Evolutionary conservation across 2,329 filamentous ascomycete species (phyloP).

Genomic region (Microthyrium microscopicum): DNA sequence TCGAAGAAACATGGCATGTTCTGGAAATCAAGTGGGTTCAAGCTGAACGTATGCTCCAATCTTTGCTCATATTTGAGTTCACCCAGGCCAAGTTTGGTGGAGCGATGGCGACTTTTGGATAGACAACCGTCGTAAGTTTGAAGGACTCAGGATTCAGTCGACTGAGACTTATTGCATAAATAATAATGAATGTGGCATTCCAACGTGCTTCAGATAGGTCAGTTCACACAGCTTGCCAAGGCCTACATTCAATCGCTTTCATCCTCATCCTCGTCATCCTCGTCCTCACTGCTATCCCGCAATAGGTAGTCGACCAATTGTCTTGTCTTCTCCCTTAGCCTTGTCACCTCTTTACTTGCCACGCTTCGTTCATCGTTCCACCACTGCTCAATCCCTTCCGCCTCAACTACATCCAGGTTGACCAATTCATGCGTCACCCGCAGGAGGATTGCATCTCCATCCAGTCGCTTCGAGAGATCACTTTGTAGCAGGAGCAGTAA

Average conservation of each 20-base stretch:
- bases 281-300: constrained; percentile 47
- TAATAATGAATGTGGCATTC: too few relatives aligned
- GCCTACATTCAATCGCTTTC: constrained; percentile 7
- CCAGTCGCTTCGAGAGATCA: constrained; percentile 51
- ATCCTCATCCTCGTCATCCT: constrained; percentile 24
- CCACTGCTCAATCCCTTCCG: constrained; percentile 79
- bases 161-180: too few relatives aligned
- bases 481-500: constrained; percentile 69
- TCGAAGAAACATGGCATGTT: too few relatives aligned
- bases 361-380: constrained; percentile 61
- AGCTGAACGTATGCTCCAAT: too few relatives aligned
- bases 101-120: too few relatives aligned
- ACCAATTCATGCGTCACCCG: constrained; percentile 74
- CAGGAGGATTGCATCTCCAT: constrained; percentile 52
- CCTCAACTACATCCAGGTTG: constrained; percentile 67
- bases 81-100: too few relatives aligned
- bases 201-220: too few relatives aligned
- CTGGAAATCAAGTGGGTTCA: too few relatives aligned
- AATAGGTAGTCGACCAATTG: constrained; percentile 64
- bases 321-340: constrained; percentile 55
- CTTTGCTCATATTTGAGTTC: too few relatives aligned
- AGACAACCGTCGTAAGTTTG: too few relatives aligned
- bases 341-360: constrained; percentile 50
- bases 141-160: too few relatives aligned
- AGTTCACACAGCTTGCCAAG: too few relatives aligned